These are phyloP conservation scores for Ogataea pini DNA, from an alignment of 805 yeast species.

Conservation along the genomic window DNA sequence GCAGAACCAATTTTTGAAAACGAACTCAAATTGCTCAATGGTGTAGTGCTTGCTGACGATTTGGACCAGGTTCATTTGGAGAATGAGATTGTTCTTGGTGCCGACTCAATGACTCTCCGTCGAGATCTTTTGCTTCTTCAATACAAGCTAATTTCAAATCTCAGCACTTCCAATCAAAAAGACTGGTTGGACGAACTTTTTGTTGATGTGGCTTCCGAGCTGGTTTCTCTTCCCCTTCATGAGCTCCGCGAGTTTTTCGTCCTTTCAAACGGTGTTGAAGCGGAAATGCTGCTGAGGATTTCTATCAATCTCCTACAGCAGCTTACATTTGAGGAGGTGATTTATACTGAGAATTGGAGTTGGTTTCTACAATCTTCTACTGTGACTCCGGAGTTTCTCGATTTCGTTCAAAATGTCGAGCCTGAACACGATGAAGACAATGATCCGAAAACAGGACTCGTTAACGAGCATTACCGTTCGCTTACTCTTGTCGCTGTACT, in stretches of 20 bases:
- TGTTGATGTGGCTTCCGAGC: slow-evolving; percentile 9
- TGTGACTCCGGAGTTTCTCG: slow-evolving; percentile 10
- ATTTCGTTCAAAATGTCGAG: slow-evolving; percentile 11
- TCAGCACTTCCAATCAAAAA: background rate
- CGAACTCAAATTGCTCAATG: slow-evolving; percentile 16
- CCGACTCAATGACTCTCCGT: slow-evolving; percentile 21
- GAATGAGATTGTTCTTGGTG: slow-evolving; percentile 9
- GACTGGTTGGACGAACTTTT: slow-evolving; percentile 10
- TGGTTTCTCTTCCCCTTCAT: background rate
- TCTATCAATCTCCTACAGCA: slow-evolving; percentile 15
- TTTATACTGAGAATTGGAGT: slow-evolving; percentile 6
- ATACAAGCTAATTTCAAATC: slow-evolving; percentile 4
- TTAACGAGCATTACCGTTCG: slow-evolving; percentile 9
- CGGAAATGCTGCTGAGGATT: slow-evolving; percentile 12
- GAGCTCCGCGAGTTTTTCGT: slow-evolving; percentile 21
- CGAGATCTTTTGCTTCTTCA: slow-evolving; percentile 14
- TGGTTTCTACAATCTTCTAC: slow-evolving; percentile 16
- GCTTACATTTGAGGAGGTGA: slow-evolving; percentile 13
- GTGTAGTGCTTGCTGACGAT: slow-evolving; percentile 2
- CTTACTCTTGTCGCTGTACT: slow-evolving; percentile 12
- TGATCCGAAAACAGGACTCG: background rate
- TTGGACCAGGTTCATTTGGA: background rate
- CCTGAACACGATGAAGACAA: slow-evolving; percentile 12
- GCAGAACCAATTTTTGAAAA: slow-evolving; percentile 21
- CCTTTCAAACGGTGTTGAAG: background rate